phyloP scores from a whole-genome alignment of 352 stramenopile species.

The Globisporangium acanthophoron region DNA sequence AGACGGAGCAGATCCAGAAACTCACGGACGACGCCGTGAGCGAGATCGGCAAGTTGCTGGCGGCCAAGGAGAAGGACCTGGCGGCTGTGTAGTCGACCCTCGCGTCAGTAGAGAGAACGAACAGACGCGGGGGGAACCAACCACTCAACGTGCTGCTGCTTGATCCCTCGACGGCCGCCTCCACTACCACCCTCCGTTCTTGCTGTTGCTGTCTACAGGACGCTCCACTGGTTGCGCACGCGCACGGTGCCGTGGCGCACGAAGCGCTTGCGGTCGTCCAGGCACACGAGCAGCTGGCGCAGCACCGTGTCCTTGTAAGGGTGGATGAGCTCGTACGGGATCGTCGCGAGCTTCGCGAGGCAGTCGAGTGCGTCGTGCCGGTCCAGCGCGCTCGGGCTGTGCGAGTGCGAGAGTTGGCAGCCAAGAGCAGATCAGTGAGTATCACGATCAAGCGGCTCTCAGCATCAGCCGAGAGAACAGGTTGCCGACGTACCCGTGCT shows the following conservation, averaged over 20 bases:
- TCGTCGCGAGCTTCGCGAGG: constrained; percentile 66
- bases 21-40: constrained; percentile 63
- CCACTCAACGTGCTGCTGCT: neutral
- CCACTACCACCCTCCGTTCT: neutral
- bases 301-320: constrained; percentile 85
- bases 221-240: constrained; percentile 89
- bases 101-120: neutral
- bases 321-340: constrained; percentile 85
- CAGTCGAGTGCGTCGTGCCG: constrained; percentile 73
- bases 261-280: constrained; percentile 86
- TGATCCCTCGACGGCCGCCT: neutral
- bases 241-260: constrained; percentile 83
- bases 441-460: neutral
- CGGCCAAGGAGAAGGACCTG: constrained; percentile 77
- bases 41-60: constrained; percentile 71
- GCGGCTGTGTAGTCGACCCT: constrained; percentile 34
- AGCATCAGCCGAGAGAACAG: neutral
- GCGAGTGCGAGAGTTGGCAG: neutral
- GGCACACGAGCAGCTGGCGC: constrained; percentile 58
- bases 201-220: constrained; percentile 53
- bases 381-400: constrained; percentile 52
- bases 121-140: neutral
- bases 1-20: constrained; percentile 78
- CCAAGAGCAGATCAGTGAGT: neutral
- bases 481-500: constrained; percentile 48